phyloP scores from a whole-genome alignment of 495 filamentous ascomycete species.

The Cercophora newfieldiana region DNA sequence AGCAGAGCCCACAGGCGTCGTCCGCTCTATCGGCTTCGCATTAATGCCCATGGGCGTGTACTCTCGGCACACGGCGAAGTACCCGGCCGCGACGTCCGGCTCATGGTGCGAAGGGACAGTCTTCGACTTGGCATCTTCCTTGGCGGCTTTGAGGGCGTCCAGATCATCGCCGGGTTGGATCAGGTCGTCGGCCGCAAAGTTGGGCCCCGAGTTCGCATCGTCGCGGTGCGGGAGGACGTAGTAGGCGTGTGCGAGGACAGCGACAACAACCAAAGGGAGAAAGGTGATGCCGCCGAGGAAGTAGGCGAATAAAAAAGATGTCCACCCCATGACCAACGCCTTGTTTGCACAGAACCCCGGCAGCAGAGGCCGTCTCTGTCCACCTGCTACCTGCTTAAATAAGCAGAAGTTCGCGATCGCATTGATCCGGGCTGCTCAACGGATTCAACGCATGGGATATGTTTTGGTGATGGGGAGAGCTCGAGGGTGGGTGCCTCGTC shows the following conservation, averaged over 20 bases:
- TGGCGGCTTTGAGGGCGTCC: constrained; percentile 45
- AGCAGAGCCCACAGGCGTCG: constrained; percentile 72
- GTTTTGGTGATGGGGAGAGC: background rate
- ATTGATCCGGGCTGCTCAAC: constrained; percentile 24
- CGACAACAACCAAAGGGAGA: constrained; percentile 68
- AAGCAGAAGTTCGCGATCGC: constrained; percentile 21
- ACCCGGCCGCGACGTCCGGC: constrained; percentile 84
- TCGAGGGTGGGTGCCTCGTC: background rate
- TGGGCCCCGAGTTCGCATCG: constrained; percentile 30
- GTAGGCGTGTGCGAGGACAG: constrained; percentile 67
- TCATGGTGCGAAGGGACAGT: constrained; percentile 51
- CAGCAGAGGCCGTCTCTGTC: constrained; percentile 6
- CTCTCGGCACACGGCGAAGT: constrained; percentile 92
- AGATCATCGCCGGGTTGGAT: constrained; percentile 51
- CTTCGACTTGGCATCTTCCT: constrained; percentile 45
- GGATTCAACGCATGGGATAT: background rate
- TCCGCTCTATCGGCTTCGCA: constrained; percentile 86
- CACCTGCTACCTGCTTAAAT: constrained; percentile 33
- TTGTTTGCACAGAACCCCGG: constrained; percentile 2
- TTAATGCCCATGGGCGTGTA: constrained; percentile 88
- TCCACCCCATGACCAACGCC: constrained; percentile 63
- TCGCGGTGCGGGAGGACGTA: constrained; percentile 60
- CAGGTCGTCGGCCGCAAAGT: constrained; percentile 39
- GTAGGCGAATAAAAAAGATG: constrained; percentile 72
- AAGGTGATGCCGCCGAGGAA: constrained; percentile 89